Base-by-base conservation (phyloP, 805 yeast species). In the Komagataella ulmi region DNA sequence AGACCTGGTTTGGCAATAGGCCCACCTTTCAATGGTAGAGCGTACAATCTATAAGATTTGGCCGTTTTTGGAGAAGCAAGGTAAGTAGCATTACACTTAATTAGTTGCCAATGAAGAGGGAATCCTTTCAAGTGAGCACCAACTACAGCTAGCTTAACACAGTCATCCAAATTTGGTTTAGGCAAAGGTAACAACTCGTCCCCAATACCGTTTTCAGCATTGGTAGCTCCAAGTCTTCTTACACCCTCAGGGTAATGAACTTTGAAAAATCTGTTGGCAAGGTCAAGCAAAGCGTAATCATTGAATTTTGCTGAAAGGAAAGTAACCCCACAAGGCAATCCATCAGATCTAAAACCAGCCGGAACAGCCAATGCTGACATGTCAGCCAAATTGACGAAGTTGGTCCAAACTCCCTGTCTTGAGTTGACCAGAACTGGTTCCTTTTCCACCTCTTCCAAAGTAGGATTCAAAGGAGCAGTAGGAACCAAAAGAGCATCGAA, bases 321-420 rank as follows among this genome's bases (percentile, higher is more conserved):
- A 5, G 98, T 91, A 54, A 91, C 79, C 67, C 98, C 98, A 56
- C 80, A 83, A 7, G 98, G 97, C 58, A 91, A 67, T 3, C 95
- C 95, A 65, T 91, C 97, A 1, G 76, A 59, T 63, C 90, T 75
- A 76, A 88, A 91, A 2, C 96, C 97, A 21, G 83, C 85, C 23
- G 99, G 98, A 52, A 91, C 75, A 0, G 98, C 88, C 59, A 91
- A 72, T 1, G 96, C 98, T 44, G 95, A 83, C 72, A 90, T 68
- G 62, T 91, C 98, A 3, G 97, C 96, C 64, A 91, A 76, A 65
- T 93, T 91, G 59, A 88, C 97, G 65, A 93, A 93, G 69, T 91
- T 91, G 30, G 98, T 91, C 83, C 96, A 91, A n/a, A 97, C 89
- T 36, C 99, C 99, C 70, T 93, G 99, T 61, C 75, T 74, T 5